phyloP scores from a whole-genome alignment of 352 stramenopile species.

The Saprolegnia parasitica region DNA sequence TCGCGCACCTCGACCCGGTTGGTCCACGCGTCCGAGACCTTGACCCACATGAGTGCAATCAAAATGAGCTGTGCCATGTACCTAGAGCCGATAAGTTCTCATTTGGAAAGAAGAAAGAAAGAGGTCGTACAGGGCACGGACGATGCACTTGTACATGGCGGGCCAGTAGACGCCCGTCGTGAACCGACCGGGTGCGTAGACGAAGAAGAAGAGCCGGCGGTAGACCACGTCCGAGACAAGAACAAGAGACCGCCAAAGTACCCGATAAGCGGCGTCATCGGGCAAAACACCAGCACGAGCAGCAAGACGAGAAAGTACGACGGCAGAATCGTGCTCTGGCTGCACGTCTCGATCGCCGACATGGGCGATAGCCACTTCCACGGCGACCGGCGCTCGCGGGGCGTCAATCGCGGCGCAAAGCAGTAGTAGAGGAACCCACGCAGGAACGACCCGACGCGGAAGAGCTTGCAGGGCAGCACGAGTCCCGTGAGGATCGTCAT shows the following conservation, averaged over 20 bases:
- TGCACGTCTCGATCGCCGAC: conserved; percentile 48
- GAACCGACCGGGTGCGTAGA: conserved; percentile 61
- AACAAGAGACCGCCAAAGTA: conserved; percentile 70
- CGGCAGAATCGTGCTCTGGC: conserved; percentile 46
- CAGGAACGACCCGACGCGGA: conserved; percentile 61
- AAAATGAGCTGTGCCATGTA: conserved; percentile 80
- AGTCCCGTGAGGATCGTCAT: conserved; percentile 71
- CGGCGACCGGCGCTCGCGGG: conserved; percentile 55
- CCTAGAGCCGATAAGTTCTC: neutral
- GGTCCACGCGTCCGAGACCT: conserved; percentile 32
- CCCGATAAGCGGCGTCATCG: conserved; percentile 69
- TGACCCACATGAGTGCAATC: conserved; percentile 61
- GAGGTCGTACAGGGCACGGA: conserved; percentile 42
- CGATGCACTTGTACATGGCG: conserved; percentile 73
- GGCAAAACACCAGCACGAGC: conserved; percentile 67
- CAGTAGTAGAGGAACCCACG: conserved; percentile 66
- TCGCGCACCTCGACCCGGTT: neutral
- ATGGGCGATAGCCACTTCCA: conserved; percentile 69
- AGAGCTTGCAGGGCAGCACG: conserved; percentile 51
- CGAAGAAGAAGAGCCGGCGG: conserved; percentile 65
- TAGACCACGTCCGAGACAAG: conserved; percentile 70
- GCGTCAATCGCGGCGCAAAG: conserved; percentile 69
- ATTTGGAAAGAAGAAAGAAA: neutral
- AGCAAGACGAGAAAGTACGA: conserved; percentile 73
- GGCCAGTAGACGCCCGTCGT: conserved; percentile 68